Percentiles rank a stretch among this genome's conserved stretches.
phyloP scores from a whole-genome alignment of 2,329 filamentous ascomycete genomes.

The Colletotrichum sp. region DNA sequence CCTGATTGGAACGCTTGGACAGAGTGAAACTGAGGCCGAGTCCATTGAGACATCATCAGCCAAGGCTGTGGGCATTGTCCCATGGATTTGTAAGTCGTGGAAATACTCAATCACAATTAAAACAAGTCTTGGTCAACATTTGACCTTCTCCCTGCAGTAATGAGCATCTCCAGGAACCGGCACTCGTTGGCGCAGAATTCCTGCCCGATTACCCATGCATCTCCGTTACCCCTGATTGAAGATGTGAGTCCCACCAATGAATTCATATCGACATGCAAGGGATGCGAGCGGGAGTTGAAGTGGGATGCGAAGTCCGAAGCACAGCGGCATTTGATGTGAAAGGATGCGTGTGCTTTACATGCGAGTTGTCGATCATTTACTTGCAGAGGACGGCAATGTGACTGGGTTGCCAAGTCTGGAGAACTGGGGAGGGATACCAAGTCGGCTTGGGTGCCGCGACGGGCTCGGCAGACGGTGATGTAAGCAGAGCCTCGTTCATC shows the following conservation, averaged over 20 bases:
- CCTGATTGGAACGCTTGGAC: neutral
- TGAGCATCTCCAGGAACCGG: no score
- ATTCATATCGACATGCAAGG: neutral
- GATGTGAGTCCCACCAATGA: neutral
- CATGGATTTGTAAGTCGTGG: neutral
- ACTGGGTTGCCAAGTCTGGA: neutral
- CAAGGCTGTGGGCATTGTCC: neutral
- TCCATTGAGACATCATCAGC: neutral
- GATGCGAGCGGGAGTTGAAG: neutral
- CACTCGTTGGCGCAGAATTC: neutral
- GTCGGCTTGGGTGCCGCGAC: neutral
- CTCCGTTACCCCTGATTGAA: neutral
- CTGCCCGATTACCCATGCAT: neutral
- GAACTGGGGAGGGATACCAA: neutral
- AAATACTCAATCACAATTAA: neutral
- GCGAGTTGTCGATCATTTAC: neutral
- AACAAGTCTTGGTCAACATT: neutral
- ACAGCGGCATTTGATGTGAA: neutral
- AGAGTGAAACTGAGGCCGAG: accelerated
- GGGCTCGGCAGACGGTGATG: neutral
- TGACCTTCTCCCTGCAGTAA: neutral
- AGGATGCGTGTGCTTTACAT: neutral
- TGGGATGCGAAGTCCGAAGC: neutral
- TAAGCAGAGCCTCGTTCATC: neutral
- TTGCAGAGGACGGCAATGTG: neutral